A percentile compares a stretch with the other conserved stretches of the same genome.
phyloP scores from a whole-genome alignment of 306 rosid species.

The Delonix regia region DNA sequence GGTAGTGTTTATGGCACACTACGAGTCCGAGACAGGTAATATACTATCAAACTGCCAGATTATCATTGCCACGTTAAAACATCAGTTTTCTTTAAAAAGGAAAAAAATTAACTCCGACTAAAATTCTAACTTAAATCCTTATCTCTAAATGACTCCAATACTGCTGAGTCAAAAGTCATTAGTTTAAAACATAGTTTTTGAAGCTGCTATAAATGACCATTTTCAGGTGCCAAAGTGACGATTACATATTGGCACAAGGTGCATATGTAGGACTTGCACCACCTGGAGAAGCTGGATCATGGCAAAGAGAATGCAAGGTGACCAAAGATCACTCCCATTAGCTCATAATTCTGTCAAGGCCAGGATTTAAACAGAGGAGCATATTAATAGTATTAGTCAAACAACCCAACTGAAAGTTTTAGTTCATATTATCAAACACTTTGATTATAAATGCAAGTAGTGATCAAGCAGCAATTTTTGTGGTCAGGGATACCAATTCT shows the following conservation, averaged over 20 bases:
- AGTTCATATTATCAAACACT: constrained; percentile 5
- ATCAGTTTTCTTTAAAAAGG: background rate
- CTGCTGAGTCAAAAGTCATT: too few species aligned
- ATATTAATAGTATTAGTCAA: too few species aligned
- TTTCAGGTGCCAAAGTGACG: constrained; percentile 55
- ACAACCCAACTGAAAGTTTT: background rate
- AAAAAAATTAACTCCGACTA: too few species aligned
- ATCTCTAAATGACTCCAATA: too few species aligned
- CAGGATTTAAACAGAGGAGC: background rate
- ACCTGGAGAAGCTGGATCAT: constrained; percentile 79
- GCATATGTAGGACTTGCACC: constrained; percentile 76
- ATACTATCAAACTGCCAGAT: background rate
- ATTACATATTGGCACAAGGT: constrained; percentile 46
- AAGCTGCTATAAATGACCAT: constrained; percentile 10
- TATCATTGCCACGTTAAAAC: background rate
- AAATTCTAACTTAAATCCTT: too few species aligned
- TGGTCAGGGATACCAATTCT: constrained; percentile 85
- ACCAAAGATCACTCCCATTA: background rate
- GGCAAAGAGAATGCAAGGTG: constrained; percentile 87
- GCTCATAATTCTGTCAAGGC: too few species aligned
- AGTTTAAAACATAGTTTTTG: background rate
- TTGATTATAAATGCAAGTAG: background rate
- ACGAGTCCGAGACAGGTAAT: constrained; percentile 63
- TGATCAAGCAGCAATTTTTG: background rate
- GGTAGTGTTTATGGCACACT: constrained; percentile 66